Evolutionary conservation across 192 early-diverging fungal species (phyloP), one percentile per base, ranked within the genome.

Genomic region (Cladochytrium replicatum): DNA sequence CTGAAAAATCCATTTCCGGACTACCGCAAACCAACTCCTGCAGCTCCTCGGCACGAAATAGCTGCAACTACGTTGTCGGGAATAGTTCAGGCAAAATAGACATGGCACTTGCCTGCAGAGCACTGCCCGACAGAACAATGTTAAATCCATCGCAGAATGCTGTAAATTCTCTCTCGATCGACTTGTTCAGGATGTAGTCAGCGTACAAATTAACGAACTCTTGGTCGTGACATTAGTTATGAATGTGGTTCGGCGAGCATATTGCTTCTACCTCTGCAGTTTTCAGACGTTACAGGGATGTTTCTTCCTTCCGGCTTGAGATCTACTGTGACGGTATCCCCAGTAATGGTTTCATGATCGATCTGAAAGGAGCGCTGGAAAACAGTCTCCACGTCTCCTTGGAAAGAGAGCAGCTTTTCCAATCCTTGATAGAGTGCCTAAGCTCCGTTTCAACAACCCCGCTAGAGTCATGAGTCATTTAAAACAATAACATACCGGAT

Each of bases 21-120:
- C 84, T 80, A 21, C 92, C 92, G 40, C 91, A 87, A 4, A 96
- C 83, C 4, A 93, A 60, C 47, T 87, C 77, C 59, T 93, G 87
- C 6, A 96, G 67, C 64, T 96, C 92, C 49, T 91, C 86, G 1
- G 91, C 82, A 45, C 87, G 64, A 66, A 91, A 90, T 6, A 83
- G 70, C 61, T 85, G 56, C 26, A 67, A 19, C 8, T 2, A 21
- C 22, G 21, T 46, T 15, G 11, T 44, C 42, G 17, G 19, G 43
- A 2, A 57, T n/a, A 37, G 4, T 22, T 55, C 2, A 28, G 19
- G 34, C 21, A 29, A 13, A 68, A 22, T 25, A 45, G 11, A 54
- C 0, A 25, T 8, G 29, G 21, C 23, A 24, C 34, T 13, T 61
- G 77, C 78, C 58, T 72, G 64, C 21, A 86, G 70, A 2, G 91